Base-by-base conservation (phyloP, 1,284 basidiomycete species). In the Austropuccinia psidii region DNA sequence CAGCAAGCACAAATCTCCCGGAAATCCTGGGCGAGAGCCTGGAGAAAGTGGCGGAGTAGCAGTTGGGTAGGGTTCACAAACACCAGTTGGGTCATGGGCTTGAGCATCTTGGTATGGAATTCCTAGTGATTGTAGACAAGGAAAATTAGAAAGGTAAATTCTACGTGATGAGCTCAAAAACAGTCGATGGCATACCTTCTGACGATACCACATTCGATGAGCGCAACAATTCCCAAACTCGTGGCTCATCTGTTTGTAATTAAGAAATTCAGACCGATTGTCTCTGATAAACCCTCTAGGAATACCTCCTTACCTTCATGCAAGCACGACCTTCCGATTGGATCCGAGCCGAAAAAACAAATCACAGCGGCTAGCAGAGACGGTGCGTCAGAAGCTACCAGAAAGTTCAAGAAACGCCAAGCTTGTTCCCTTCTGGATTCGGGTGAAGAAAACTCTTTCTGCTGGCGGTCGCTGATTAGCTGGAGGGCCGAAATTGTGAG, bases 321-420 rank as follows among this genome's bases (percentile, higher is more conserved):
- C 37, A 66, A 49, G 41, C 50, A 49, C 21, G 45, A n/a, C 45
- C 49, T 66, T 45, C 62, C 62, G 5, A 35, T 37, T 7, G 62
- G 47, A 35, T 66, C 62, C 29, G 62, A 33, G 47, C 62, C 62
- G 33, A 66, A 52, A 33, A 66, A 50, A 41, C 35, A 52, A 21
- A 66, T 35, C 35, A 66, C 62, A 13, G 43, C 62, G 31, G 62
- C 62, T 37, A 66, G 62, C 13, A 66, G 62, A 4, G 62, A 31
- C 6, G 62, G 54, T 4, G 62, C 47, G 41, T 66, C 47, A 66
- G 47, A 45, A 52, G 47, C 62, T 27, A 33, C 45, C 37, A 66
- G 62, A 41, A 66, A 66, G 9, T 49, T 45, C 37, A 66, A 49
- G 47, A 66, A 66, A 52, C 62, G 62, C 5, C 33, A 45, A 66